Evolutionary conservation across 2,329 filamentous ascomycete genomes (phyloP).

Genomic region (Onygena corvina): DNA sequence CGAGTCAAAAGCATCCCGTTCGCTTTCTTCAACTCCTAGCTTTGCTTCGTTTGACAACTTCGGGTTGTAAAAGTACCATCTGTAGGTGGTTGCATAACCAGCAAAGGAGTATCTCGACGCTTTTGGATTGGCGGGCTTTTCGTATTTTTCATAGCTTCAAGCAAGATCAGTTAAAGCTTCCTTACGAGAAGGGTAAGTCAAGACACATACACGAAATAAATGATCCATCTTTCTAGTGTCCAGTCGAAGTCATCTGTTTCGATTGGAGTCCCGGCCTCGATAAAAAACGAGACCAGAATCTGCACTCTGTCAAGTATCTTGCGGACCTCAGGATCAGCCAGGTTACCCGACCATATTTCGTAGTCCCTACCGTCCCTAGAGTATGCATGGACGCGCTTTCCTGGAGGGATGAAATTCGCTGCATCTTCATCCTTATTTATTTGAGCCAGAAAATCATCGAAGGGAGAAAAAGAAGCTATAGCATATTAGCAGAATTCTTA

Average conservation of each 20-base stretch:
- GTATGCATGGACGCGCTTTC: slow-evolving; percentile 56
- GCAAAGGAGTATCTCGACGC: slow-evolving; percentile 63
- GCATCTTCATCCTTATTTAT: slow-evolving; percentile 36
- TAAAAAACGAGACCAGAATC: slow-evolving; percentile 72
- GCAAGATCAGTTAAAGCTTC: slow-evolving; percentile 14
- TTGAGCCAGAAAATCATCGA: slow-evolving; percentile 49
- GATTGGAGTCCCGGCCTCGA: slow-evolving; percentile 80
- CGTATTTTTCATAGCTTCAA: slow-evolving; percentile 43
- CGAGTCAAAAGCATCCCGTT: slow-evolving; percentile 31
- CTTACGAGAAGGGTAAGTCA: neutral
- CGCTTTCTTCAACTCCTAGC: slow-evolving; percentile 24
- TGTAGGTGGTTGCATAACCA: slow-evolving; percentile 83
- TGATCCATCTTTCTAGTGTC: slow-evolving; percentile 69
- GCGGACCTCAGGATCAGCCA: slow-evolving; percentile 57
- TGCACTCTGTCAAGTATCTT: slow-evolving; percentile 69
- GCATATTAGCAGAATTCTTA: slow-evolving; percentile 8
- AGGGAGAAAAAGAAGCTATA: slow-evolving; percentile 54
- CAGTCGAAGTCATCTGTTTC: slow-evolving; percentile 59
- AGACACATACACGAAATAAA: slow-evolving; percentile 64
- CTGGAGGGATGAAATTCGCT: slow-evolving; percentile 57
- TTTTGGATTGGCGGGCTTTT: slow-evolving; percentile 32
- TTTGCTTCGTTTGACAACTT: slow-evolving; percentile 32
- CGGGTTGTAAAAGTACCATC: slow-evolving; percentile 58
- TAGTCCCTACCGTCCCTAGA: slow-evolving; percentile 51
- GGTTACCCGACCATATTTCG: slow-evolving; percentile 71